Conservation (phyloP, 345 rosid species). For the Erodium maritimum region DNA sequence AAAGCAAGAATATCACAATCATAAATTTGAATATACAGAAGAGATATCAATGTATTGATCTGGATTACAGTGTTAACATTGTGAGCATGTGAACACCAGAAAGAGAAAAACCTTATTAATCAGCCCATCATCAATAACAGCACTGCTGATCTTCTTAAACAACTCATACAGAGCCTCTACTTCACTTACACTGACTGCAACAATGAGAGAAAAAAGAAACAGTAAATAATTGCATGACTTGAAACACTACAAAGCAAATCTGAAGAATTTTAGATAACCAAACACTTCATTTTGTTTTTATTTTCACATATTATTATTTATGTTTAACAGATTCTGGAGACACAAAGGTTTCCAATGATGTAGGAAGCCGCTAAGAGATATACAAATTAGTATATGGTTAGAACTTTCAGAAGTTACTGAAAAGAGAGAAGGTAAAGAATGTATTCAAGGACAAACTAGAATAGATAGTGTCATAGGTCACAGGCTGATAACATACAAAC, state of each 20-base stretch:
- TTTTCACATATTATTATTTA: too few relatives aligned
- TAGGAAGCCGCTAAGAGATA: too few relatives aligned
- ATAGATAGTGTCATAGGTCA: slow-evolving; percentile 3
- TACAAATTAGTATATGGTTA: too few relatives aligned
- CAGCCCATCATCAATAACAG: slow-evolving; percentile 91
- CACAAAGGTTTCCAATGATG: background rate
- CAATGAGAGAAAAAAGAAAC: background rate
- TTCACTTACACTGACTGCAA: slow-evolving; percentile 96
- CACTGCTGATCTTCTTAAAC: slow-evolving; percentile 97
- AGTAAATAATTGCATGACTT: slow-evolving; percentile 2
- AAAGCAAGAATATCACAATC: too few relatives aligned
- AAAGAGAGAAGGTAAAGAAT: background rate
- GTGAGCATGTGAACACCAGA: background rate
- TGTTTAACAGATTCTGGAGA: background rate
- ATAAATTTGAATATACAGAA: background rate
- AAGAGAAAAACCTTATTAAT: slow-evolving; percentile 65
- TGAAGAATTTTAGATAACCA: too few relatives aligned
- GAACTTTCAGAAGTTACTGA: background rate
- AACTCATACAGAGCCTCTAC: slow-evolving; percentile 97
- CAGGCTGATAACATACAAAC: slow-evolving; percentile 1
- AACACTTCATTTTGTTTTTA: too few relatives aligned
- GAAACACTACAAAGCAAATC: background rate
- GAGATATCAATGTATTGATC: background rate
- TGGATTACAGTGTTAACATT: background rate
- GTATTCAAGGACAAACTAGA: background rate